A percentile compares a stretch with the other conserved stretches of the same genome.
Conservation (phyloP, 2,329 filamentous ascomycete species). For the Whalleya microplaca region DNA sequence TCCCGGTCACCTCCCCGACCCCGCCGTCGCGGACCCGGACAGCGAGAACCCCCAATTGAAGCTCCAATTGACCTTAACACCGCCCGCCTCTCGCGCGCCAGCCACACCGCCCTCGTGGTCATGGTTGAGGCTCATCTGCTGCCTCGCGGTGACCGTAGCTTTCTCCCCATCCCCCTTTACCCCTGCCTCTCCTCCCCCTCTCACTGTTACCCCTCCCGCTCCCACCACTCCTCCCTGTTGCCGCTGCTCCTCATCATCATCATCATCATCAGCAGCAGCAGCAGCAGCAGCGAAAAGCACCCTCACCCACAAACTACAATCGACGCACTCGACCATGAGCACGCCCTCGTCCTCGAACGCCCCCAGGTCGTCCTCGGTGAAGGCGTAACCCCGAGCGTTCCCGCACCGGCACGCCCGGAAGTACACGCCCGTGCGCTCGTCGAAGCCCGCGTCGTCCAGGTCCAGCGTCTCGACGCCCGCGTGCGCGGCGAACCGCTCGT, state of each 20-base stretch:
- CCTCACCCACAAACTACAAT: conserved; percentile 69
- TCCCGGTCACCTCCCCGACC: conserved; percentile 15
- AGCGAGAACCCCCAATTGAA: conserved; percentile 36
- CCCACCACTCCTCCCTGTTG: no score
- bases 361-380: conserved; percentile 63
- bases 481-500: conserved; percentile 27
- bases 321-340: conserved; percentile 66
- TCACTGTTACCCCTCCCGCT: background rate
- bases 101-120: background rate
- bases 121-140: background rate
- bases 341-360: conserved; percentile 61
- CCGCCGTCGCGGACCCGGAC: conserved; percentile 26
- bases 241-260: conserved; percentile 17
- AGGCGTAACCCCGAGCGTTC: conserved; percentile 62
- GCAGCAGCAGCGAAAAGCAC: conserved; percentile 65
- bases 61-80: conserved; percentile 34
- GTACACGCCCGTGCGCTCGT: conserved; percentile 55
- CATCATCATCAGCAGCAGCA: conserved; percentile 48
- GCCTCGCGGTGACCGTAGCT: background rate
- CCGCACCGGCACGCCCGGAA: conserved; percentile 66
- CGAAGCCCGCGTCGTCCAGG: conserved; percentile 64
- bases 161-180: conserved; percentile 25
- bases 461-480: conserved; percentile 68
- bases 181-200: conserved; percentile 6
- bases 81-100: conserved; percentile 20